phyloP scores from a whole-genome alignment of 805 yeast genomes.

The Yarrowia hollandica region DNA sequence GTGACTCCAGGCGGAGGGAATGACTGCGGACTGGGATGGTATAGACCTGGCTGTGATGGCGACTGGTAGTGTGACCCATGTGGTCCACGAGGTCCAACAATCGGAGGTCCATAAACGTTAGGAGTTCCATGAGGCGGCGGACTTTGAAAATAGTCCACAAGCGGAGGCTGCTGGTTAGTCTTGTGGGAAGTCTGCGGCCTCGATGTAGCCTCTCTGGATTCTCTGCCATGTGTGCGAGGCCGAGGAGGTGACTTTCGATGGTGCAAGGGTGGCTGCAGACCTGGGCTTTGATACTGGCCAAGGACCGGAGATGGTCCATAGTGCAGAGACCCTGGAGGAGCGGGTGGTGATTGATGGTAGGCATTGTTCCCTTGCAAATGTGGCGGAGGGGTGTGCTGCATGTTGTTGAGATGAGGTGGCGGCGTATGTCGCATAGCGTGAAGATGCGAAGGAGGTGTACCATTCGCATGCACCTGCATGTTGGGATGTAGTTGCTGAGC shows the following conservation, averaged over 20 bases:
- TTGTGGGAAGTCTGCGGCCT: neutral
- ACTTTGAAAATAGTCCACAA: neutral
- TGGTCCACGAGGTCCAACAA: no score
- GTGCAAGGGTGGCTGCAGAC: no score
- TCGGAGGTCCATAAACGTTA: neutral
- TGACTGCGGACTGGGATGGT: no score
- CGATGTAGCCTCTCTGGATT: neutral
- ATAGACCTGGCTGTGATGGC: no score
- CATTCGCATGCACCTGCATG: neutral
- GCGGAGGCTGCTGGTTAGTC: neutral
- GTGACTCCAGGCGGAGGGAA: neutral
- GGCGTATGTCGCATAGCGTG: neutral
- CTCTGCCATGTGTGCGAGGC: neutral
- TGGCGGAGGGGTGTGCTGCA: neutral
- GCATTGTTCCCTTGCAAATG: neutral
- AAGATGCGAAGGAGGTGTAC: neutral
- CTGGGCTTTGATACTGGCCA: no score
- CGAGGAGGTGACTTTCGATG: neutral
- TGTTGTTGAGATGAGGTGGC: neutral
- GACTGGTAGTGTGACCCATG: no score
- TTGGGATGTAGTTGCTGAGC: slow-evolving; percentile 4
- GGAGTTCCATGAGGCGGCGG: neutral
- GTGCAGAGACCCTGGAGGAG: neutral
- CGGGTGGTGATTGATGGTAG: neutral
- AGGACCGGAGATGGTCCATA: neutral